Percentiles rank a stretch among this genome's conserved stretches.
Evolutionary conservation across 345 rosid genomes (phyloP).

Genomic region (Populus pruinosa): DNA sequence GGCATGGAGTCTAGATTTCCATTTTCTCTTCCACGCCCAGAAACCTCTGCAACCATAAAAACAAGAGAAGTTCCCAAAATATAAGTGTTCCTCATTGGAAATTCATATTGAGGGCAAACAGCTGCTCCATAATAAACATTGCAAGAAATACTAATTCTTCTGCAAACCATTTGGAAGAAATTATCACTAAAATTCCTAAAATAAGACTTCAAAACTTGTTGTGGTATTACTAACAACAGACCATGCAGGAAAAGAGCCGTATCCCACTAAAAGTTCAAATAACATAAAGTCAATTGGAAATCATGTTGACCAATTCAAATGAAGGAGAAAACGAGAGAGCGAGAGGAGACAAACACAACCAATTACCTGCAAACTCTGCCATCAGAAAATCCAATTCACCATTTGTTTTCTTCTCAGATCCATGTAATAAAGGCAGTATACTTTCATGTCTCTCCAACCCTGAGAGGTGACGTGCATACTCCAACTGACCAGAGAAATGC

Average conservation of each 20-base stretch:
- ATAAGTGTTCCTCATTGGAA: background rate
- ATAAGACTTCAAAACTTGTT: background rate
- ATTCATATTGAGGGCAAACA: background rate
- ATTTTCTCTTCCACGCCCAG: constrained; percentile 80
- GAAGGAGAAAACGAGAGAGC: background rate
- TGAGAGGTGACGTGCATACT: constrained; percentile 69
- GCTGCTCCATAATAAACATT: background rate
- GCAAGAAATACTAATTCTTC: background rate
- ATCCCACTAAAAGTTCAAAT: background rate
- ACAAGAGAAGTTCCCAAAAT: background rate
- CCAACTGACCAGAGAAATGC: constrained; percentile 85
- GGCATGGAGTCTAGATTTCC: constrained; percentile 61
- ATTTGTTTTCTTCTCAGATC: constrained; percentile 80
- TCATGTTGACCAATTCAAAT: background rate
- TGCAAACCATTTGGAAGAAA: background rate
- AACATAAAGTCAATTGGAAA: background rate
- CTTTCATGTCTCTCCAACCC: constrained; percentile 95
- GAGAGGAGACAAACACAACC: background rate
- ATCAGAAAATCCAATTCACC: constrained; percentile 90
- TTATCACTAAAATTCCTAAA: background rate
- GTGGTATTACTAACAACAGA: background rate
- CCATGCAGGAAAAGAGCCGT: background rate
- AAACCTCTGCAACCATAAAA: constrained; percentile 59
- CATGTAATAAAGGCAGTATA: constrained; percentile 78
- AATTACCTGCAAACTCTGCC: constrained; percentile 94